Percentiles rank a stretch among this genome's conserved stretches.
Evolutionary conservation across 768 basidiomycete species (phyloP).

Genomic region (Boletus vermiculosoides): DNA sequence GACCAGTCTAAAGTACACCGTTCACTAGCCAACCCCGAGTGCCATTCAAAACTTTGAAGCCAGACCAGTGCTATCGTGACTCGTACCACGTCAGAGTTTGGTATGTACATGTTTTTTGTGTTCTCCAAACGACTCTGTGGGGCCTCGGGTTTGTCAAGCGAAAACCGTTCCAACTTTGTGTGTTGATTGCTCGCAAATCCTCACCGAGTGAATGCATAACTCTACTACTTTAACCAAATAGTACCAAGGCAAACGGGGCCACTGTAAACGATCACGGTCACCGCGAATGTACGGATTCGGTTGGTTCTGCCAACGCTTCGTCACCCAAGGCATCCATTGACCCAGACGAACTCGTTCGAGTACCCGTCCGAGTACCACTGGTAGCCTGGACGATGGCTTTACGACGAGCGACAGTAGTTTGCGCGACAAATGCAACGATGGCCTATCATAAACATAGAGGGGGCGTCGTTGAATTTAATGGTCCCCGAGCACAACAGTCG

Average conservation of each 20-base stretch:
- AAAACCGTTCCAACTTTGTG: not conserved
- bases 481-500: not conserved
- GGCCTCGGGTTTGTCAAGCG: not conserved
- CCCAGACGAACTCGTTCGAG: constrained; percentile 5
- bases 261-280: not conserved
- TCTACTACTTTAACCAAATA: not conserved
- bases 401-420: constrained; percentile 31
- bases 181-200: not conserved
- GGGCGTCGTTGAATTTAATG: not conserved
- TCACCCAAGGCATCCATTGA: constrained; percentile 11
- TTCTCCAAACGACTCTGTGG: no score
- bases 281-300: not conserved
- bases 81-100: no score
- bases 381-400: constrained; percentile 30
- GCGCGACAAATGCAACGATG: constrained; percentile 32
- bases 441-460: constrained; percentile 32
- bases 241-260: not conserved
- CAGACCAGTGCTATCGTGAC: not conserved
- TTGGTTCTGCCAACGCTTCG: constrained; percentile 25
- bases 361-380: not conserved
- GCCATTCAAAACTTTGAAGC: no score
- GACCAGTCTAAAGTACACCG: no score
- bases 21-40: no score
- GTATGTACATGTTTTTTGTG: not conserved
- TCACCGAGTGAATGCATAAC: not conserved